Conservation (phyloP, 2,329 filamentous ascomycete species). For the Verticillium isaacii region DNA sequence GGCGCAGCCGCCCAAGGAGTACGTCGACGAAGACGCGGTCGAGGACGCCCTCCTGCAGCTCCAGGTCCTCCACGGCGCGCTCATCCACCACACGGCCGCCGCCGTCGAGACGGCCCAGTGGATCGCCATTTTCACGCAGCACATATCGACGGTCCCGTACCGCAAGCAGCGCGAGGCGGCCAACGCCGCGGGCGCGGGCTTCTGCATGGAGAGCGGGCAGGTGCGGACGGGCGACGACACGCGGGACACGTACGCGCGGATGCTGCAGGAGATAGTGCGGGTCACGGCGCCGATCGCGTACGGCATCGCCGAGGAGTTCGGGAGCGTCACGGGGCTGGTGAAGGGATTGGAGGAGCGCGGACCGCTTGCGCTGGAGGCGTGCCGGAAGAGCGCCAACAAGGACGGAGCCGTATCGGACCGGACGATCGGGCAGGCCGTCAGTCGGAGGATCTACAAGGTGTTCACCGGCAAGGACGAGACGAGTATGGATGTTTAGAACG, state of each 20-base stretch:
- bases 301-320: constrained; percentile 60
- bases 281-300: constrained; percentile 70
- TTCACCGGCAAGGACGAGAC: constrained; percentile 52
- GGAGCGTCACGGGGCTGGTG: constrained; percentile 52
- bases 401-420: constrained; percentile 53
- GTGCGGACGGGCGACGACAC: constrained; percentile 64
- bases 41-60: constrained; percentile 68
- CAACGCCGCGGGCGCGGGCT: constrained; percentile 51
- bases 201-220: constrained; percentile 78
- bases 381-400: constrained; percentile 52
- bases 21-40: constrained; percentile 62
- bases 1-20: constrained; percentile 35
- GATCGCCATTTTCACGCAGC: constrained; percentile 70
- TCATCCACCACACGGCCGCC: constrained; percentile 65
- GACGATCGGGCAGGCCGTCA: constrained; percentile 52
- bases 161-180: constrained; percentile 46
- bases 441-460: constrained; percentile 53
- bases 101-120: constrained; percentile 65
- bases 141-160: constrained; percentile 74
- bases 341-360: constrained; percentile 54
- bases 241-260: constrained; percentile 64
- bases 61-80: constrained; percentile 60
- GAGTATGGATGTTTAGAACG: constrained; percentile 47
- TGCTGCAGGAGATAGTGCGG: constrained; percentile 71
- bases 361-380: constrained; percentile 55